A percentile compares a stretch with the other conserved stretches of the same genome.
These are phyloP conservation scores for Pseudogymnoascus sp. DNA, from an alignment of 2,329 filamentous ascomycete genomes.

Conservation along the genomic window DNA sequence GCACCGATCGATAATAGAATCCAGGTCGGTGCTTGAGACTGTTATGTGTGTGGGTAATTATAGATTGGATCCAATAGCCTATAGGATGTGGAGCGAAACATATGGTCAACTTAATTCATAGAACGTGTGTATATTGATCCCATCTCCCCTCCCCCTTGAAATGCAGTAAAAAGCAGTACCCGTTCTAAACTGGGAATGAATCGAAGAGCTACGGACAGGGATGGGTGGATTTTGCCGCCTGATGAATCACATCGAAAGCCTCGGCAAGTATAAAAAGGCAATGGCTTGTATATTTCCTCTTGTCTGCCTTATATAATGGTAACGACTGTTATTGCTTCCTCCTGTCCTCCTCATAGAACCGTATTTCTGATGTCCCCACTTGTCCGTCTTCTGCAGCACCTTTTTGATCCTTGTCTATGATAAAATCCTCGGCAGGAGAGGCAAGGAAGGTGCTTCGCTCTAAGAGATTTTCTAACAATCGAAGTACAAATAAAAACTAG, in stretches of 20 bases:
- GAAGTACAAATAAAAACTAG: too few relatives aligned
- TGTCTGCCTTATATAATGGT: too few relatives aligned
- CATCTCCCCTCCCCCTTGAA: conserved; percentile 15
- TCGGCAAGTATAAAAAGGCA: too few relatives aligned
- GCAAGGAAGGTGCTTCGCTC: too few relatives aligned
- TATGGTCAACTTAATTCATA: not conserved
- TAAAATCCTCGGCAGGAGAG: too few relatives aligned
- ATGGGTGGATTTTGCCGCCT: conserved; percentile 14
- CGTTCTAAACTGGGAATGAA: conserved; percentile 15
- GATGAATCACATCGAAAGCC: not conserved
- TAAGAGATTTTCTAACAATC: too few relatives aligned
- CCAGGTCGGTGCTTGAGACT: not conserved
- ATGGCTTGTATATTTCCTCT: too few relatives aligned
- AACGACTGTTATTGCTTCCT: too few relatives aligned
- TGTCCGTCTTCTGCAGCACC: too few relatives aligned
- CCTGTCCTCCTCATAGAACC: too few relatives aligned
- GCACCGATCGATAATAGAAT: conserved; percentile 8
- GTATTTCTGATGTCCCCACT: too few relatives aligned
- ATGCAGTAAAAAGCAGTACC: conserved; percentile 17
- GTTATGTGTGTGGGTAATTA: not conserved
- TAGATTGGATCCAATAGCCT: not conserved
- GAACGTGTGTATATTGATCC: not conserved
- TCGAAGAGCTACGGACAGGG: conserved; percentile 12
- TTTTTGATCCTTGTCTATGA: too few relatives aligned
- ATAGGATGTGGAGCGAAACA: not conserved